Base-by-base conservation (phyloP, 2,329 filamentous ascomycete genomes). In the Nemania serpens region DNA sequence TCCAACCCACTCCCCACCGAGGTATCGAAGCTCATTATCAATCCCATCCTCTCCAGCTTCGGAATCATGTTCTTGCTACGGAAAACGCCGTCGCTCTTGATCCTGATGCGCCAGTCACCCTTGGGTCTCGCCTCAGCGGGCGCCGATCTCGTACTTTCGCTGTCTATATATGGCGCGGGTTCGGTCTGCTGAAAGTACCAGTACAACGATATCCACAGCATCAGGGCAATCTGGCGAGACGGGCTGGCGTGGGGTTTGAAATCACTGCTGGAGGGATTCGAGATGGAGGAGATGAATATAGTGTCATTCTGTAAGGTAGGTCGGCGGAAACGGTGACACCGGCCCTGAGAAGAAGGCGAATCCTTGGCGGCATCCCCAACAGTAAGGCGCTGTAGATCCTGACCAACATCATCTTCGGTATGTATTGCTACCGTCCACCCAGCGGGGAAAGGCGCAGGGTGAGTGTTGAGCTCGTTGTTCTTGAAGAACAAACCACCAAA, bases 181-280 rank as follows among this genome's bases (percentile, higher is more conserved):
- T 89, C 84, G 1, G 87, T 84, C 75, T 96, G 91, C 77, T 97
- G 93, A 70, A 97, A 98, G 79, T 98, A 98, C 94, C 94, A 98
- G 80, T 92, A 97, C 43, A 98, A 80, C 1, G 92, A 93, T 36
- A 93, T 87, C 91, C 92, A 98, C 6, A 98, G 83, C 90, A 97
- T 96, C 91, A 97, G 93, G 67, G 94, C 94, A 62, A 97, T 91
- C 77, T 96, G 91, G 46, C 93, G 83, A 0, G 92, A 95, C 0
- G 91, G 91, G 63, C 92, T 96, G 13, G 83, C 87, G 1, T 89
- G 85, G 1, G 91, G 87, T 72, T 90, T 91, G 78, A 90, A 96
- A 50, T 97, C 92, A 72, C 78, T 86, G 74, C 82, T 90, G 51
- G 89, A 90, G 0, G 94, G 92, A 67, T 90, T 91, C 51, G 91